These are phyloP conservation scores for Dispira simplex DNA, from an alignment of 192 early-diverging fungal genomes.

Conservation along the genomic window DNA sequence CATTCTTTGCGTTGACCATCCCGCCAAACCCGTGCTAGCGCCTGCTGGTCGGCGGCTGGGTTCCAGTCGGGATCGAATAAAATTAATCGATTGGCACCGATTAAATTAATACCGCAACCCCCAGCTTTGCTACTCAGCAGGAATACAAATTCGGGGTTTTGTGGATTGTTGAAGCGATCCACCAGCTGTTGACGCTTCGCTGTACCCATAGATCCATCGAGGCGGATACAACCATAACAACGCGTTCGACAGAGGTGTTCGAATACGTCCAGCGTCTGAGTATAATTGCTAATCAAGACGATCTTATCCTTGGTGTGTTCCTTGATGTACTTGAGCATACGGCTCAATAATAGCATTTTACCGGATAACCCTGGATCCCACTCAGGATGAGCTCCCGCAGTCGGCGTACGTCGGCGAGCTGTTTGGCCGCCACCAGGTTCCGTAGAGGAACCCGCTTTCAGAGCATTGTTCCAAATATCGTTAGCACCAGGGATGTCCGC, in stretches of 20 bases:
- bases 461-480: constrained; percentile 24
- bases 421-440: not conserved
- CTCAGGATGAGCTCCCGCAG: not conserved
- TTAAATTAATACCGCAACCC: constrained; percentile 96
- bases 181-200: constrained; percentile 90
- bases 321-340: constrained; percentile 59
- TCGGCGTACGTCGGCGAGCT: not conserved
- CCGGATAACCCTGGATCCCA: constrained; percentile 64
- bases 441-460: not conserved
- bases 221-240: constrained; percentile 56
- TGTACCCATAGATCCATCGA: constrained; percentile 89
- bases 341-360: constrained; percentile 73
- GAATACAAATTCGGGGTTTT: constrained; percentile 78
- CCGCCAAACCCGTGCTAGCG: constrained; percentile 79
- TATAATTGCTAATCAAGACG: constrained; percentile 97
- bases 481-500: constrained; percentile 41
- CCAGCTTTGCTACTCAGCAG: constrained; percentile 94
- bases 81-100: constrained; percentile 93
- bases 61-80: constrained; percentile 86
- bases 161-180: constrained; percentile 90
- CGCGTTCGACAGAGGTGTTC: constrained; percentile 69
- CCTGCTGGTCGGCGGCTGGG: constrained; percentile 93
- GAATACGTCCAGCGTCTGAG: constrained; percentile 91
- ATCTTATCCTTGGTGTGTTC: constrained; percentile 77
- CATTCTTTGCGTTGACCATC: constrained; percentile 74